phyloP scores from a whole-genome alignment of 371 early-diverging fungal species.

The Rhizomucor miehei region DNA sequence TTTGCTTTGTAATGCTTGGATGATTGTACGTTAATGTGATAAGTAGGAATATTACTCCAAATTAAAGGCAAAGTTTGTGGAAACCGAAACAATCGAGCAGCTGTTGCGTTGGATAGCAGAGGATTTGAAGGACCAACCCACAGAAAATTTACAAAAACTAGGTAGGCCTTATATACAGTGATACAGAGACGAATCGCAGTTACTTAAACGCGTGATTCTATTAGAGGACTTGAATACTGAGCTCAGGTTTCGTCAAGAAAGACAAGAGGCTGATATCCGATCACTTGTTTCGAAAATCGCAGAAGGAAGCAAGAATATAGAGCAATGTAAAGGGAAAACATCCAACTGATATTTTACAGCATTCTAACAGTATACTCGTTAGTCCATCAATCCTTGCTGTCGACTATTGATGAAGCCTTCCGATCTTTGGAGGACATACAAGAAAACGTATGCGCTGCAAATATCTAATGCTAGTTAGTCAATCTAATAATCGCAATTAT shows the following conservation, averaged over 20 bases:
- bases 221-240: background rate
- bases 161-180: background rate
- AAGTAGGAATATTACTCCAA: background rate
- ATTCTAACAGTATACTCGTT: background rate
- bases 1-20: background rate
- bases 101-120: background rate
- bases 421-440: conserved; percentile 3
- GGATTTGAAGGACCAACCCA: background rate
- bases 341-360: background rate
- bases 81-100: background rate
- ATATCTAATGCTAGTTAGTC: background rate
- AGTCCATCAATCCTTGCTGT: background rate
- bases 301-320: background rate
- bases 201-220: too few species aligned
- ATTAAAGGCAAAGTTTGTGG: background rate
- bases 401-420: background rate
- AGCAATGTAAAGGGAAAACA: background rate
- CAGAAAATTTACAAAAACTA: background rate
- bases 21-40: too few species aligned
- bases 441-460: background rate
- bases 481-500: background rate
- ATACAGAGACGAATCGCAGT: too few species aligned
- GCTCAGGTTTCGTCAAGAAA: background rate
- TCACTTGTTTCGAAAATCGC: background rate
- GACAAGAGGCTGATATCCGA: background rate